Base-by-base conservation (phyloP, 1,284 basidiomycete species). In the Lentinus polychrous region DNA sequence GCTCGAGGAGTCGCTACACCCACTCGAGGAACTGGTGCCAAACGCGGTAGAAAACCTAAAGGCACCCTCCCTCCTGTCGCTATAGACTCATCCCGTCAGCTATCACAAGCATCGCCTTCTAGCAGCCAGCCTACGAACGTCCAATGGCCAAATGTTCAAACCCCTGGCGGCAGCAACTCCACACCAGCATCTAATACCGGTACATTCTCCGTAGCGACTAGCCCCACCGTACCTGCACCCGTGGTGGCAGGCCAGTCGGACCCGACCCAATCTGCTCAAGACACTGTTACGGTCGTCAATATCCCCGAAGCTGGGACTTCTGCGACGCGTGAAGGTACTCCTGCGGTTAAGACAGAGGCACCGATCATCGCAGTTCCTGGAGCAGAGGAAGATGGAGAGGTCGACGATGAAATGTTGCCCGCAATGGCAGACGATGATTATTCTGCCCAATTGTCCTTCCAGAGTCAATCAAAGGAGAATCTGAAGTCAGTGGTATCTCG, bases 341-440 rank as follows among this genome's bases (percentile, higher is more conserved):
- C 47, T 24, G 37, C 52, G 27, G 57, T 57, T 18, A 64, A 66
- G 20, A 59, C 64, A 17, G 63, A 54, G 14, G 53, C 47, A 2
- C 50, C 49, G 5, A 49, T 49, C 8, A 31, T 55, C 7, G 57
- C 52, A 20, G 55, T 52, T 2, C 55, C 57, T 14, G 58, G 52
- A 10, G 65, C 55, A 20, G 71, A 67, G 38, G 72, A 71, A 44
- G 71, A 75, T 17, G 84, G 65, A 0, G 86, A 87, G 49, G 85
- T 72, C 4, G 86, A 86, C 48, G 86, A 89, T 50, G 86, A 88
- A 55, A 58, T 84, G 46, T 60, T 86, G 35, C 84, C 85, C 35
- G 85, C 84, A 4, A 89, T 90, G 86, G 86, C 86, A 5, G 86
- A 91, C 52, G 86, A 89, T 53, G 86, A 90, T 55, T 90, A 88